These are phyloP conservation scores for Scedosporium minutisporum DNA, from an alignment of 2,329 filamentous ascomycete genomes.

Conservation along the genomic window DNA sequence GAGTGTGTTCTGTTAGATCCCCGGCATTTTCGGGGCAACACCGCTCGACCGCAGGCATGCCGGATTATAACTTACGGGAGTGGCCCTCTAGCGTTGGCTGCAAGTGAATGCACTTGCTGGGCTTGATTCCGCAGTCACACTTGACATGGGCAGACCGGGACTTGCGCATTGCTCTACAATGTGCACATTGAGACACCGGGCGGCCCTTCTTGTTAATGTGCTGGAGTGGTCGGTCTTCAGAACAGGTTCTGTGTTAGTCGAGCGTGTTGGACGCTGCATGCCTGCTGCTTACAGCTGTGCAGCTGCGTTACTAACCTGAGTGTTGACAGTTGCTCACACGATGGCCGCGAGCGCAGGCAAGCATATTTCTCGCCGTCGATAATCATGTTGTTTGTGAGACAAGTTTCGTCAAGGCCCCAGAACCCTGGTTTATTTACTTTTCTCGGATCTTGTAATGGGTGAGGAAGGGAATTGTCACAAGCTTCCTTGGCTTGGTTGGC, in stretches of 20 bases:
- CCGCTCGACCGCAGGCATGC: constrained; percentile 17
- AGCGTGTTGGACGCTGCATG: too few species aligned
- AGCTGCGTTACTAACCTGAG: constrained; percentile 59
- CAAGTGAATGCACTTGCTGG: constrained; percentile 57
- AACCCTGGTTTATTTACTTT: background rate
- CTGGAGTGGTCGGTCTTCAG: constrained; percentile 73
- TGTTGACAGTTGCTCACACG: constrained; percentile 98
- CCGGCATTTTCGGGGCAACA: background rate
- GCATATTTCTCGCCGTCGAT: constrained; percentile 96
- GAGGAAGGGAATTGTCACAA: background rate
- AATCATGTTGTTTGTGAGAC: constrained; percentile 46
- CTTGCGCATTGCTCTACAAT: constrained; percentile 94
- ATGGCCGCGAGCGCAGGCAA: constrained; percentile 96
- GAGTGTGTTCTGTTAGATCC: background rate
- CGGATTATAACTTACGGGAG: constrained; percentile 38
- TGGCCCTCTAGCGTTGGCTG: constrained; percentile 48
- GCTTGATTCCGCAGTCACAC: constrained; percentile 94
- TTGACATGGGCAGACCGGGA: constrained; percentile 89
- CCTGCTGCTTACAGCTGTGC: too few species aligned
- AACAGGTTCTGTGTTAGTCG: background rate
- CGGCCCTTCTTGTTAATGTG: constrained; percentile 97
- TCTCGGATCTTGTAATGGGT: background rate
- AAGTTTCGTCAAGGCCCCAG: background rate
- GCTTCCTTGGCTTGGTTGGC: background rate
- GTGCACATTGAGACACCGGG: constrained; percentile 93